Conservation (phyloP, 768 basidiomycete genomes). For the Russula sp. region DNA sequence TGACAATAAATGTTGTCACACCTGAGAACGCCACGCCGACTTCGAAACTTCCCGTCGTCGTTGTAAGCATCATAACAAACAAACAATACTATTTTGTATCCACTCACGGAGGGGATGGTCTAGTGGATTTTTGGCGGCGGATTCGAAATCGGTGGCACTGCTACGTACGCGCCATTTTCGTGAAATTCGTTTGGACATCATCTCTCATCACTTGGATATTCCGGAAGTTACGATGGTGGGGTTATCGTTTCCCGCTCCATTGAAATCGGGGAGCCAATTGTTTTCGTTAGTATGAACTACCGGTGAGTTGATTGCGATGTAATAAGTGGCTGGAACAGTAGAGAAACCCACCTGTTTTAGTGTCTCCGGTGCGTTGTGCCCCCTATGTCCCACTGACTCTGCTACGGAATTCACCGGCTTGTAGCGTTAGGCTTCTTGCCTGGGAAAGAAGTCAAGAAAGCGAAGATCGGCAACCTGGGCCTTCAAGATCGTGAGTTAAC, state of each 20-base stretch:
- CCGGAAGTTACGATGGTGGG: slow-evolving; percentile 14
- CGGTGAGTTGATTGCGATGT: slow-evolving; percentile 6
- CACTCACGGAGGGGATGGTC: neutral
- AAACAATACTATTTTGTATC: neutral
- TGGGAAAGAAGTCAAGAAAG: slow-evolving; percentile 21
- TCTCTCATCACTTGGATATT: neutral
- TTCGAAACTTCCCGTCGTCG: slow-evolving; percentile 20
- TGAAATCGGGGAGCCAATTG: slow-evolving; percentile 9
- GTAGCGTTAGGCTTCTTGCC: slow-evolving; percentile 21
- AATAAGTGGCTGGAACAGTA: neutral
- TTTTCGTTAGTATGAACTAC: slow-evolving; percentile 24
- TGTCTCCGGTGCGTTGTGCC: slow-evolving; percentile 3
- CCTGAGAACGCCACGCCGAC: neutral
- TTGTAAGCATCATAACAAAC: slow-evolving; percentile 4
- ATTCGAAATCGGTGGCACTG: slow-evolving; percentile 22
- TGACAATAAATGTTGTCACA: slow-evolving; percentile 22
- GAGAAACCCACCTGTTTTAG: neutral
- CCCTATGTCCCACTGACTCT: neutral
- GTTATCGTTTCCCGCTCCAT: slow-evolving; percentile 16
- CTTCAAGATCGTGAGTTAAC: slow-evolving; percentile 20
- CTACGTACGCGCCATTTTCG: slow-evolving; percentile 6
- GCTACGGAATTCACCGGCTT: neutral
- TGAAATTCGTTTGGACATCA: neutral
- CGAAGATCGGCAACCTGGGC: slow-evolving; percentile 22
- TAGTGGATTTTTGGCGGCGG: slow-evolving; percentile 24